phyloP scores from a whole-genome alignment of 768 basidiomycete species.

The Lentinula detonsa region DNA sequence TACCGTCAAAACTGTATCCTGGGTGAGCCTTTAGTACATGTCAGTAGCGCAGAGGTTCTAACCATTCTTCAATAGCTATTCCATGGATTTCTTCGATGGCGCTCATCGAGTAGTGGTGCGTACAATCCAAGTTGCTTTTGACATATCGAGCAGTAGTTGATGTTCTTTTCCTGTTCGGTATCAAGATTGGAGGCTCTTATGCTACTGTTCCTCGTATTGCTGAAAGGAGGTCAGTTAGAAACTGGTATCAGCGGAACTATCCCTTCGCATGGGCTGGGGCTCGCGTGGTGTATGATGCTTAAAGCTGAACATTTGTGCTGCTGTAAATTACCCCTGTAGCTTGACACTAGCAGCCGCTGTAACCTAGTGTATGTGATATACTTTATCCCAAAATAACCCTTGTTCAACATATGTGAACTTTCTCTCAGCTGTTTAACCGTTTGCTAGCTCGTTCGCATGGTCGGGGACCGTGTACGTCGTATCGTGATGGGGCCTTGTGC shows the following conservation, averaged over 20 bases:
- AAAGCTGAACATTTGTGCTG: neutral
- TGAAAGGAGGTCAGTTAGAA: conserved; percentile 69
- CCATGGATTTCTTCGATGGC: conserved; percentile 87
- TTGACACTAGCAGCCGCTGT: too few species aligned
- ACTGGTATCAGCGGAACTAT: conserved; percentile 92
- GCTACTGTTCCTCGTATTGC: conserved; percentile 80
- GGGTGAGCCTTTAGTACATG: conserved; percentile 40
- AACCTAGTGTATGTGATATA: too few species aligned
- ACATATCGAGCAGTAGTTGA: conserved; percentile 8
- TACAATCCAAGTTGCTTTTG: conserved; percentile 12
- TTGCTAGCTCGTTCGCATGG: neutral
- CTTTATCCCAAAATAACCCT: too few species aligned
- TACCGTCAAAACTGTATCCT: conserved; percentile 75
- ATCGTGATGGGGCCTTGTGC: neutral
- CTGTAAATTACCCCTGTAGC: too few species aligned
- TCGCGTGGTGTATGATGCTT: conserved; percentile 40
- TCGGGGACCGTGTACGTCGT: neutral
- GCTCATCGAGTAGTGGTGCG: conserved; percentile 84
- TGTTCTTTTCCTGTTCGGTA: neutral
- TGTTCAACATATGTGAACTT: too few species aligned
- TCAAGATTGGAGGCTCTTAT: conserved; percentile 85
- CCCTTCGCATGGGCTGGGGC: conserved; percentile 86
- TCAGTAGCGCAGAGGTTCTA: neutral
- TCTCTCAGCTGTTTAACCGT: too few species aligned
- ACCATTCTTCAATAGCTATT: conserved; percentile 42